Evolutionary conservation across 2,329 filamentous ascomycete species (phyloP), one percentile per base, ranked within the genome.

Genomic region (Colletotrichum liriopes): DNA sequence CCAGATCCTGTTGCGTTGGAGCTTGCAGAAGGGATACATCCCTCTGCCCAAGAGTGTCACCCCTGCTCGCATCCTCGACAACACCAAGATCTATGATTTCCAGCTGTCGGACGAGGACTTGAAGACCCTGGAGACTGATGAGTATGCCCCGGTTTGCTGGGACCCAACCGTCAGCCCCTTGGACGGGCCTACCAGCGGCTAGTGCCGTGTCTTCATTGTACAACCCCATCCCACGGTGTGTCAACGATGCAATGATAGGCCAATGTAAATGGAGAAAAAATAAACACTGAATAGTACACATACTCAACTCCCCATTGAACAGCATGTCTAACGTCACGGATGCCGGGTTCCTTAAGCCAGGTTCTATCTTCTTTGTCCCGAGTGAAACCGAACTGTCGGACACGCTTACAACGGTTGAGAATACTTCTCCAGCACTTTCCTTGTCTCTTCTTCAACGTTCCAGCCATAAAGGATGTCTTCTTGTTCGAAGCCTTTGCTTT

Each of bases 1-100:
- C 12, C 95, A 97, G 85, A 84, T 97, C 12, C 82, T 98, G 77
- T 83, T 97, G 61, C 88, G 94, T 74, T 98, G 94, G 88, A 93
- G 93, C 76, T 81, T 97, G 81, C 93, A 97, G 82, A 95, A 94
- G 83, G 92, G 90, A 5, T 91, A 90, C 80, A 86, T 93, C 43
- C 93, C 93, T 56, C 83, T 95, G 73, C 92, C 93, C 29, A 95
- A 95, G 87, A 94, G 91, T 72, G 92, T 92, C 61, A 92, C 89
- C 5, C 87, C 90, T 0, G 88, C 86, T 39, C 86, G 93, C 16
- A 94, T 95, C 74, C 83, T 85, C 71, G 88, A 91, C 78, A 95
- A 95, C 76, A 81, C 86, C 0, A 82, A 82, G 3, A 72, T 90
- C 16, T 91, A 84, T 76, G 86, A 88, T 76, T 91, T 91, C 78